phyloP scores from a whole-genome alignment of 306 rosid species.

The Ceratonia siliqua region DNA sequence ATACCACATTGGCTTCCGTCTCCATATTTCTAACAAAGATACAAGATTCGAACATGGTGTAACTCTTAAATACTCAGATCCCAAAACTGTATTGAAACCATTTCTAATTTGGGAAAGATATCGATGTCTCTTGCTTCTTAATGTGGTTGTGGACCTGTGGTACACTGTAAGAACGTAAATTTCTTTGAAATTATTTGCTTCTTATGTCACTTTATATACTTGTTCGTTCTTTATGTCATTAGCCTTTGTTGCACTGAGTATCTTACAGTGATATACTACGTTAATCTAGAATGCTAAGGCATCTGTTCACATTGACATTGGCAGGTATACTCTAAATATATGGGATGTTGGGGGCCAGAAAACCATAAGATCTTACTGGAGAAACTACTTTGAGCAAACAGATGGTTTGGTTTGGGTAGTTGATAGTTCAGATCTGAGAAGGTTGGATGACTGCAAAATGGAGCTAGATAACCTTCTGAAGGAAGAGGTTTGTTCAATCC shows the following conservation, averaged over 20 bases:
- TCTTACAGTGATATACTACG: not conserved
- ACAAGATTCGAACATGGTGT: not conserved
- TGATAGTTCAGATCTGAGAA: slow-evolving; percentile 24
- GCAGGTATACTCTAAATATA: slow-evolving; percentile 79
- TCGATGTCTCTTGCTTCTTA: not conserved
- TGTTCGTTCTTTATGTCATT: not conserved
- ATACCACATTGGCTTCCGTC: not conserved
- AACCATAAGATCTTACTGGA: slow-evolving; percentile 91
- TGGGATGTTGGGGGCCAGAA: slow-evolving; percentile 90
- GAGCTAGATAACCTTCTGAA: slow-evolving; percentile 87
- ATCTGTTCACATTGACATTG: slow-evolving; percentile 30
- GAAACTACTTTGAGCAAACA: slow-evolving; percentile 91
- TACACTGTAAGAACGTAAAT: not conserved
- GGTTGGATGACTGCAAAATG: slow-evolving; percentile 83
- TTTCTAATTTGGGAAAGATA: not conserved
- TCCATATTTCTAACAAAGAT: not conserved
- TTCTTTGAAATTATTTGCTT: not conserved
- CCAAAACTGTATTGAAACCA: not conserved
- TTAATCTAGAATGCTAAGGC: slow-evolving; percentile 11
- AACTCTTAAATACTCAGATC: not conserved
- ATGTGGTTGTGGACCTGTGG: slow-evolving; percentile 1
- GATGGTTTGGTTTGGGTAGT: slow-evolving; percentile 94
- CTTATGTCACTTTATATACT: not conserved
- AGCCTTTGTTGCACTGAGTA: slow-evolving; percentile 6
- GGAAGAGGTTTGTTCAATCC: slow-evolving; percentile 66